Base-by-base conservation (phyloP, 2,329 filamentous ascomycete genomes). In the Chrysoporthe deuterocubensis region DNA sequence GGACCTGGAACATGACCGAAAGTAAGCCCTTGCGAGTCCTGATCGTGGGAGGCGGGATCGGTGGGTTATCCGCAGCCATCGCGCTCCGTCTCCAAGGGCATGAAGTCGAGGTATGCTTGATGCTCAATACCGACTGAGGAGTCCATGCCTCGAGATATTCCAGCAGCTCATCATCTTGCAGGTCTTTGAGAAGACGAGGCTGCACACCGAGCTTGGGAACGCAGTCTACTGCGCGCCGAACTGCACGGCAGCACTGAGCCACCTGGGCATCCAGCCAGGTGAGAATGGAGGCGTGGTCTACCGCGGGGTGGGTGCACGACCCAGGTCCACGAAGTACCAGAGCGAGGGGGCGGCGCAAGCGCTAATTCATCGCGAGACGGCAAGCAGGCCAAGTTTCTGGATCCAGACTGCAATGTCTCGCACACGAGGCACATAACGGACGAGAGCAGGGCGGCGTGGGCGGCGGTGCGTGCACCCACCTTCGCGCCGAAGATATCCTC, bases 211-310 rank as follows among this genome's bases (percentile, higher is more conserved):
- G 37, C 34, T 65, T 18, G 65, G 68, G 11, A 66, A 66, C 16
- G 68, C 68, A 1, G 52, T 69, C 26, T 67, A 62, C 13, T 46
- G 66, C n/a, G 68, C 68, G 6, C 68, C 68, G 7, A 69, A 69
- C 44, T 69, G 68, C 65, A 69, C 68, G 9, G 68, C 43, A 18
- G 65, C 65, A 1, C 18, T 69, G 50, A 34, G 58, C 13, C 68
- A 65, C 37, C 32, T 69, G 37, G 68, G 34, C n/a, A 11, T 69
- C 2, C 13, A 69, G 18, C 58, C 43, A 13, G 63, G 43, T 6
- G 58, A 69, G 32, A 48, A 37, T 9, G 54, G 60, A 42, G 65
- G 65, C 4, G 59, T 57, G 11, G 7, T 43, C n/a, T 67, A 69
- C 18, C 40, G 59, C 8, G 66, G 68, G 1, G 68, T 69, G 14